Percentiles rank a stretch among this genome's conserved stretches.
Conservation (phyloP, 805 yeast species). For the Sugiyamaella smithiae region DNA sequence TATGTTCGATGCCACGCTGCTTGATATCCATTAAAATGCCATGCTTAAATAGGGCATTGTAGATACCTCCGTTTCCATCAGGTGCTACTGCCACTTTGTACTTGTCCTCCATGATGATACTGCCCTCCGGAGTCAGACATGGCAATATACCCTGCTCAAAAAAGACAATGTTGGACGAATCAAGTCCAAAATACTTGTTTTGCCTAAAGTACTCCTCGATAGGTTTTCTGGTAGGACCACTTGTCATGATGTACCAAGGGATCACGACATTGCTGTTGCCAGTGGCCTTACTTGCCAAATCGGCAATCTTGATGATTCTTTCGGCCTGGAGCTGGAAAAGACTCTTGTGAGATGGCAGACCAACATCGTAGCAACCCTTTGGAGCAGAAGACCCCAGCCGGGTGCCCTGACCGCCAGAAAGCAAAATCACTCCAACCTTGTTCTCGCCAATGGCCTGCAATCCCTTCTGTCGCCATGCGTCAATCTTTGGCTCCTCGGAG, state of each 20-base stretch:
- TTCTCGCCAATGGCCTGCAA: constrained; percentile 62
- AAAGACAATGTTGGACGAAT: constrained; percentile 57
- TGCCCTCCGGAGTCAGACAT: constrained; percentile 72
- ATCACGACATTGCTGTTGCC: constrained; percentile 37
- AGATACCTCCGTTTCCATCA: constrained; percentile 97
- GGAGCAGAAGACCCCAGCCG: constrained; percentile 87
- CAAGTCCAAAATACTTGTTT: constrained; percentile 70
- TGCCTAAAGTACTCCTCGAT: constrained; percentile 69
- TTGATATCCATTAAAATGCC: constrained; percentile 67
- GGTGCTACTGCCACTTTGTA: constrained; percentile 75
- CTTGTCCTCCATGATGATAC: constrained; percentile 60
- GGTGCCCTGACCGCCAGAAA: constrained; percentile 99
- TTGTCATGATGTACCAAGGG: constrained; percentile 94
- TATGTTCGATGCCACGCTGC: constrained; percentile 70
- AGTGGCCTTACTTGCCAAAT: constrained; percentile 42
- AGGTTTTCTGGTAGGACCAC: constrained; percentile 73
- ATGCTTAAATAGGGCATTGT: constrained; percentile 70
- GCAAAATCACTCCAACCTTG: constrained; percentile 82
- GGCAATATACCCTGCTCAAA: constrained; percentile 97
- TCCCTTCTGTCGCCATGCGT: constrained; percentile 53
- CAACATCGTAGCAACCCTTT: constrained; percentile 90
- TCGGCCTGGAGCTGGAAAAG: constrained; percentile 93
- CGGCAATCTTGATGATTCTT: constrained; percentile 63
- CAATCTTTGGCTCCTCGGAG: constrained; percentile 32
- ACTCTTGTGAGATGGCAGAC: constrained; percentile 78